phyloP scores from a whole-genome alignment of 208 protist genomes.

The Trypanosoma grayi region DNA sequence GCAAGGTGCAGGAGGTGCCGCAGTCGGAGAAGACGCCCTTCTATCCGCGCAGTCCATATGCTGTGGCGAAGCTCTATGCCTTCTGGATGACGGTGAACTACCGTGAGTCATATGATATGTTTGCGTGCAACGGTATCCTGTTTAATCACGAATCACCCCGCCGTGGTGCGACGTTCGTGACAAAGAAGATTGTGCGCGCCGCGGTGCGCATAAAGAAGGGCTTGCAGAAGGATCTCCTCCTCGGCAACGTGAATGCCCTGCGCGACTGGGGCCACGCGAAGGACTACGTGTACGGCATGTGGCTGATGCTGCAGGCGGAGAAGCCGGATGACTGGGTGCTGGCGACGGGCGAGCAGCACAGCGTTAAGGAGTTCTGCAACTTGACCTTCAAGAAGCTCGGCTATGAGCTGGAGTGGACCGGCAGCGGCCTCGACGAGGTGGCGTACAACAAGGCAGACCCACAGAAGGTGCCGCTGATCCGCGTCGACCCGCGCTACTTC shows the following conservation, averaged over 20 bases:
- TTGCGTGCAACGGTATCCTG: slow-evolving; percentile 94
- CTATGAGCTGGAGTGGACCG: slow-evolving; percentile 73
- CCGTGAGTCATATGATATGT: slow-evolving; percentile 93
- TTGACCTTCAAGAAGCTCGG: slow-evolving; percentile 60
- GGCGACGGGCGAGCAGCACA: slow-evolving; percentile 91
- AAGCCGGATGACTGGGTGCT: slow-evolving; percentile 91
- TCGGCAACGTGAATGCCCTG: slow-evolving; percentile 93
- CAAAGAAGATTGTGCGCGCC: slow-evolving; percentile 93
- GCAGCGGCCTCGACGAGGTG: slow-evolving; percentile 86
- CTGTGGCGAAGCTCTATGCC: slow-evolving; percentile 94
- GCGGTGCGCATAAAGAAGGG: slow-evolving; percentile 90
- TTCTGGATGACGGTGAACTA: slow-evolving; percentile 97
- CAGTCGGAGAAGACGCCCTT: slow-evolving; percentile 96
- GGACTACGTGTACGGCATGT: slow-evolving; percentile 95
- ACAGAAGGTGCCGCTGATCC: slow-evolving; percentile 34
- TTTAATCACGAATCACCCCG: slow-evolving; percentile 97
- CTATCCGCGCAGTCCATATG: slow-evolving; percentile 94
- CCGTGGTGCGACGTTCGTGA: slow-evolving; percentile 94
- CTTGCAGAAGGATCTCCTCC: slow-evolving; percentile 61
- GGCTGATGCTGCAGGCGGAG: slow-evolving; percentile 94
- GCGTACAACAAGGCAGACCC: slow-evolving; percentile 44
- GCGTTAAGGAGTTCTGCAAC: slow-evolving; percentile 88
- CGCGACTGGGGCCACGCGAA: slow-evolving; percentile 95
- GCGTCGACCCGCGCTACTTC: slow-evolving; percentile 88
- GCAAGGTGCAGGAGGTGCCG: slow-evolving; percentile 88